Base-by-base conservation (phyloP, 345 rosid genomes). In the Hibiscus syriacus region DNA sequence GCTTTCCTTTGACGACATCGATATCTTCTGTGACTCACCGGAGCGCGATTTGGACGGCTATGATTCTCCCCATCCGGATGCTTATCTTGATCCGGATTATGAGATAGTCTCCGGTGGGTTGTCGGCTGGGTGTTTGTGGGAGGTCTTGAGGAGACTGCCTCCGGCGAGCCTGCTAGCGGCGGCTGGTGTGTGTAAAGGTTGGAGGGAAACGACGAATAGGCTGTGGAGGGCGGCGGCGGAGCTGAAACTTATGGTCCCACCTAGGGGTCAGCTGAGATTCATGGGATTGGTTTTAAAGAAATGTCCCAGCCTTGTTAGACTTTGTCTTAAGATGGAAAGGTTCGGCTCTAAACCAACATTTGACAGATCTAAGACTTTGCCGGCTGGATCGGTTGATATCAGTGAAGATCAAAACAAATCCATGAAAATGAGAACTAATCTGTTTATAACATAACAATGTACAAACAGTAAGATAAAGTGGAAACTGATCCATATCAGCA, bases 221-320 rank as follows among this genome's bases (percentile, higher is more conserved):
- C 70, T 95, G 64, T 95, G 98, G 99, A 84, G 81, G 73, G 93
- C 89, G 57, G 90, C 95, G 32, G 93, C 87, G 76, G 97, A 88
- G 84, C 85, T 90, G 53, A 77, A 89, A 58, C 84, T 95, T 71
- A 82, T 78, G 77, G 90, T 95, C 77, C 96, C 98, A 2, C 70
- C 67, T 55, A 67, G 75, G 63, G 84, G 93, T 66, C 87, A 87
- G 83, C 77, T 88, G 36, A 92, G 92, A 9, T 81, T 83, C 73
- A 82, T 92, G 62, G 97, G 93, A 81, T 95, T 98, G 3, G 70
- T 92, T 70, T 72, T 95, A 78, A 87, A 87, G 76, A 95, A 92
- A 66, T 92, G 97, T 73, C 80, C 96, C 41, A 76, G 81, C 48
- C 93, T 92, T 64, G 76, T 86, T 77, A 84, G 82, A 57, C 88